Evolutionary conservation across 768 basidiomycete genomes (phyloP), one percentile per base, ranked within the genome.

Genomic region (Serendipita sp.): DNA sequence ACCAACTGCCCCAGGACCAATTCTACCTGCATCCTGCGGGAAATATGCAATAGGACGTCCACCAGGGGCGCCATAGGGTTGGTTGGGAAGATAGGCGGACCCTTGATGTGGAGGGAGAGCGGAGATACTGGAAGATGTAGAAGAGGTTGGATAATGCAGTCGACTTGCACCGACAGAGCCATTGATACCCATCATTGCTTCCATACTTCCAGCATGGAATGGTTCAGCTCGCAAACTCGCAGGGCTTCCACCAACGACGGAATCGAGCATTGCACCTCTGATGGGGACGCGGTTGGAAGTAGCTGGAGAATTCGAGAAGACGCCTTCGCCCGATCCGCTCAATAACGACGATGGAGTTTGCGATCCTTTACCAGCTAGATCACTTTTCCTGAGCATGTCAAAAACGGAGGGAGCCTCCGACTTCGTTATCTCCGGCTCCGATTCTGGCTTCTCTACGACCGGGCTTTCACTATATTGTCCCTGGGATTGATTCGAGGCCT

Each of bases 351-450:
- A 58, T 9, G 53, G 53, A 9, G 45, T 48, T n/a, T 48, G 45
- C 9, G 45, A 48, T 7, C 45, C 45, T 17, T 48, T 48, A 5
- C 20, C 26, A 22, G 45, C 45, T 22, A 22, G 45, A 31, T 58
- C 53, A 9, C 24, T 31, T 28, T 34, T 26, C 17, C 53, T 22
- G 4, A 58, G 30, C 24, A 33, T n/a, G 11, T 58, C 53, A 58
- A 58, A 58, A n/a, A 58, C 53, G 53, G 53, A 58, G 20, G 45
- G 45, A 20, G 45, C 26, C 7, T 48, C 45, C 26, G 45, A 48
- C n/a, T 48, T 48, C 20, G 20, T 48, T 17, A 28, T 48, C 45
- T 48, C 45, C 45, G 45, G 9, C 26, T 48, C 45, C 20, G 45
- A 48, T 7, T 20, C 20, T 48, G 45, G 20, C n/a, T 28, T 28